Base-by-base conservation (phyloP, 805 yeast genomes). In the Ogataea pilisensis region DNA sequence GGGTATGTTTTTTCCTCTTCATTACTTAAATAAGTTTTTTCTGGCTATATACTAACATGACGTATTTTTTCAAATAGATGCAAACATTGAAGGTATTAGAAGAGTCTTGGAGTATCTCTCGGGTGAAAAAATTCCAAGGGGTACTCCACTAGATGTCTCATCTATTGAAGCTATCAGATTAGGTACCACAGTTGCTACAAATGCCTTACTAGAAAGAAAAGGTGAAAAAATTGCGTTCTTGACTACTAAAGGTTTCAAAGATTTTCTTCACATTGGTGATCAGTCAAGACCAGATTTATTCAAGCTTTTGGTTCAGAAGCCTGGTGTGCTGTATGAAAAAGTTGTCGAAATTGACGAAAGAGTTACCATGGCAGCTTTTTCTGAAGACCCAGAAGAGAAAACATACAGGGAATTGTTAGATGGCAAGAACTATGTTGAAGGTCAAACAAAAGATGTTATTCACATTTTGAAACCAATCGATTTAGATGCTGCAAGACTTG, bases 121-220 rank as follows among this genome's bases (percentile, higher is more conserved):
- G 1, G 73, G 75, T 1, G 61, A 57, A 7, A 36, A 56, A 8
- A 84, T 85, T 38, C 82, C 89, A 4, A 69, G 85, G 37, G 76
- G 76, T 8, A 60, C 61, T 27, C 79, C 76, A 3, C 61, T 89
- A 44, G 87, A 82, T 44, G 72, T 86, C 1, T 70, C 79, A 3
- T 63, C 64, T 3, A 84, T 88, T 30, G 79, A 77, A 39, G 74
- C 81, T 32, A 77, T 89, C 34, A 70, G 95, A 41, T 82, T 90
- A 85, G 97, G 97, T 3, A 89, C 97, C 4, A 90, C 97, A 0
- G 93, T 89, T 9, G 98, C 99, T 2, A 91, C 98, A 7, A 91
- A 91, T 64, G 96, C 98, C 2, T 72, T 93, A 27, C 69, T 91
- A 45, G 98, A 91, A 58, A 73, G 98, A 48, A 89, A 89, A 57